phyloP scores from a whole-genome alignment of 148 eudicot genomes.

The Rhododendron henanense region DNA sequence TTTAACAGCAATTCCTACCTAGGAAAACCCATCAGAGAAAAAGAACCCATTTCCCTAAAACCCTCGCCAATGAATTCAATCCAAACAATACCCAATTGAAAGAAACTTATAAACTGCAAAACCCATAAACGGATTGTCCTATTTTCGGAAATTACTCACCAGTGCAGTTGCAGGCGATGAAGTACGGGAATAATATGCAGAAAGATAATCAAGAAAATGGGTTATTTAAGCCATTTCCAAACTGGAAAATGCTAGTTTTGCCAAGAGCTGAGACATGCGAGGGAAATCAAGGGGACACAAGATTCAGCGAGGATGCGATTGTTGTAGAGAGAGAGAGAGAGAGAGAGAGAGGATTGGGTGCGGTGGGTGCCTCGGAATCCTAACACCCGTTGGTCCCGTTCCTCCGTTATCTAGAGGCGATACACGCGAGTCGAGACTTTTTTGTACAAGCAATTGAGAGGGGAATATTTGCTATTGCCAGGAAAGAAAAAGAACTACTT shows the following conservation, averaged over 20 bases:
- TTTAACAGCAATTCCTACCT: conserved; percentile 10
- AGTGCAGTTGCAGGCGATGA: conserved; percentile 21
- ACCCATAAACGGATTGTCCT: conserved; percentile 21
- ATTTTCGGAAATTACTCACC: background rate
- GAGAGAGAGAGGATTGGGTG: conserved; percentile 4
- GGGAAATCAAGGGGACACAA: conserved; percentile 16
- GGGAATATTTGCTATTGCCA: background rate
- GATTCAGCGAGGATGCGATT: conserved; percentile 11
- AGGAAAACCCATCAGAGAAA: conserved; percentile 19
- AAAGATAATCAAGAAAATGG: conserved; percentile 3
- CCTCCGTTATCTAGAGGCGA: conserved; percentile 8
- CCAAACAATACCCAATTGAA: conserved; percentile 27
- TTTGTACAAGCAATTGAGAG: background rate
- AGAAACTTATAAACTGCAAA: conserved; percentile 20
- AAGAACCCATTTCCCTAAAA: background rate
- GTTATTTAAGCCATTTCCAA: background rate
- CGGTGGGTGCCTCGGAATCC: background rate
- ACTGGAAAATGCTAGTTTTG: background rate
- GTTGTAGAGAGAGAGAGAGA: background rate
- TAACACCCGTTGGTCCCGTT: conserved; percentile 1
- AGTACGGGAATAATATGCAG: background rate
- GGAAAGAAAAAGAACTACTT: background rate
- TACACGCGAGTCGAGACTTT: background rate
- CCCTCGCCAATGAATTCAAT: background rate
- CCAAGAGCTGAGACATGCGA: conserved; percentile 8